Base-by-base conservation (phyloP, 2,329 filamentous ascomycete genomes). In the Orbilia brochopaga region DNA sequence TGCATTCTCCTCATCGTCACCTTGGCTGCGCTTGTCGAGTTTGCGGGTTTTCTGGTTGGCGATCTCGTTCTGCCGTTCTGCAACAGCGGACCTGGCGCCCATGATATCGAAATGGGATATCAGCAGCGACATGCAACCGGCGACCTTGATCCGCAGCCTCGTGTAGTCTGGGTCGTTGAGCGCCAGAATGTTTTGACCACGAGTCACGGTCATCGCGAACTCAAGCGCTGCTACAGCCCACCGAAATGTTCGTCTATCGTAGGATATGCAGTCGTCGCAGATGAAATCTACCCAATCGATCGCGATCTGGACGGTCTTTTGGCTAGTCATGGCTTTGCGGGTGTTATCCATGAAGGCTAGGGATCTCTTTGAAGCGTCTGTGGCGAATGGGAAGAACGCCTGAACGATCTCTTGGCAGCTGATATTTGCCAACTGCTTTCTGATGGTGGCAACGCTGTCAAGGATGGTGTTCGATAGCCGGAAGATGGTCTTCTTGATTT, bases 31-130 rank as follows among this genome's bases (percentile, higher is more conserved):
- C 77, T 92, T 87, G 77, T 96, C 92, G 77, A 88, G 88, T 74
- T 89, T 85, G 77, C 90, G 87, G 77, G 92, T 89, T 27, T 89
- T 88, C 59, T 89, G 86, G 69, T 92, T 83, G 27, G 90, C 89
- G 76, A 97, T 93, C 75, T 92, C 85, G 48, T 90, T 86, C 78
- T 96, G 91, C 79, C 91, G 92, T 80, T 99, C 94, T 1, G 92
- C 91, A 80, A 97, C 92, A 2, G 94, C 94, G 5, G 92, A 96
- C 77, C 93, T 87, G 24, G 94, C 94, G 23, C 94, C 94, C 90
- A 99, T 96, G 80, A 99, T 97, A 79, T 99, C 94, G 77, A 99
- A 99, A 80, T 99, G 94, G 8, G 92, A 97, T 75, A 99, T 97
- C 54, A 99, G 83, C 23, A 99, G 85, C 19, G 91, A 92, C 94